A percentile compares a stretch with the other conserved stretches of the same genome.
Conservation (phyloP, 768 basidiomycete genomes). For the Suillus variegatus region DNA sequence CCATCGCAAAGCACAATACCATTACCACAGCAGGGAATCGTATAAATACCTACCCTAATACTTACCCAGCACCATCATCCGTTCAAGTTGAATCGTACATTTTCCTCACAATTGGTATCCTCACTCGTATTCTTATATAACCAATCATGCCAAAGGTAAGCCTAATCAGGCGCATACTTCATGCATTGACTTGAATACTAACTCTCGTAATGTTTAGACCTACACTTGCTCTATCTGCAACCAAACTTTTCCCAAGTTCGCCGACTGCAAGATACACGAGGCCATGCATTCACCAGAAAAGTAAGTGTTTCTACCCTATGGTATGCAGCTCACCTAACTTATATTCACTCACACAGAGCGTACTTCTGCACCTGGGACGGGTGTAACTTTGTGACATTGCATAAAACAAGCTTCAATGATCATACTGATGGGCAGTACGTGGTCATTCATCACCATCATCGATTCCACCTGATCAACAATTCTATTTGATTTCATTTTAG, state of each 20-base stretch:
- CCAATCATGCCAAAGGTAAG: background rate
- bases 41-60: background rate
- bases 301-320: no score
- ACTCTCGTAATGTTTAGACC: constrained; percentile 10
- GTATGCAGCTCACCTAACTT: no score
- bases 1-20: background rate
- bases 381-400: constrained; percentile 13
- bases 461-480: background rate
- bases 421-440: constrained; percentile 23
- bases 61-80: background rate
- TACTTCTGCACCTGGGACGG: constrained; percentile 14
- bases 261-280: no score
- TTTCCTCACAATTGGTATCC: background rate
- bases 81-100: background rate
- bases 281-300: no score
- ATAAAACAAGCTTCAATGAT: no score
- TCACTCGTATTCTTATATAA: background rate
- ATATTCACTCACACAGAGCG: background rate
- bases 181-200: background rate
- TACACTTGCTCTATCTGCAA: constrained; percentile 17
- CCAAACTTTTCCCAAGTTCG: constrained; percentile 15
- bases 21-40: background rate
- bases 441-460: no score
- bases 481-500: constrained; percentile 9
- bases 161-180: background rate